Evolutionary conservation across 176 grass and related monocot species (phyloP).

Genomic region (Aegilops umbellulata): DNA sequence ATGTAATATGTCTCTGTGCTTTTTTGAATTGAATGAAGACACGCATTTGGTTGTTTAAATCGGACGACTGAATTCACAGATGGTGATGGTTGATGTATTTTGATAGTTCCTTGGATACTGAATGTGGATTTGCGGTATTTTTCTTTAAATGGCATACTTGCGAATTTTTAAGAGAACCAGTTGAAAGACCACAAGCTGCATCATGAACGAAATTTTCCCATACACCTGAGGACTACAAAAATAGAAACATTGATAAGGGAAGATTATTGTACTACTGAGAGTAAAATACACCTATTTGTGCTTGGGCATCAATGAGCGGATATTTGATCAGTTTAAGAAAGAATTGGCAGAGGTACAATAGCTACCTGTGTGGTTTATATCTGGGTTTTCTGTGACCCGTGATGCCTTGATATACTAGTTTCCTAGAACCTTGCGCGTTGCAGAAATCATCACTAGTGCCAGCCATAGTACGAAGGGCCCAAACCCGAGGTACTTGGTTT

Average conservation of each 20-base stretch:
- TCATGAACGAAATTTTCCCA: constrained; percentile 38
- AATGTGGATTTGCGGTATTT: too few relatives aligned
- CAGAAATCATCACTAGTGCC: constrained; percentile 51
- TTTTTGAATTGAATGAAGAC: too few relatives aligned
- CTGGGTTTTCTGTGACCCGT: constrained; percentile 31
- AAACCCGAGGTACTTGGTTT: too few relatives aligned
- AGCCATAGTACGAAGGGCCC: too few relatives aligned
- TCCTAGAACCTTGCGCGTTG: constrained; percentile 31
- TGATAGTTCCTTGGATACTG: too few relatives aligned
- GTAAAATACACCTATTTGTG: neutral
- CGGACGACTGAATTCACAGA: too few relatives aligned
- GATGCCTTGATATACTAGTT: constrained; percentile 44
- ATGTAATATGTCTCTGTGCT: too few relatives aligned
- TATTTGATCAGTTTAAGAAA: constrained; percentile 1
- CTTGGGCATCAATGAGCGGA: neutral
- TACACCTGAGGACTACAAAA: constrained; percentile 31
- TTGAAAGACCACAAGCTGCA: too few relatives aligned
- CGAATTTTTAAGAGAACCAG: too few relatives aligned
- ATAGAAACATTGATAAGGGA: neutral
- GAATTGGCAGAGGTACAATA: constrained; percentile 1
- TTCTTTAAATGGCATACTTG: too few relatives aligned
- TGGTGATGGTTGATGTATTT: too few relatives aligned
- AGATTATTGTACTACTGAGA: constrained; percentile 8
- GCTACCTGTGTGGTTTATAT: constrained; percentile 48
- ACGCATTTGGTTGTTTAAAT: too few relatives aligned